Evolutionary conservation across 192 early-diverging fungal species (phyloP).

Genomic region (Pilaira anomala): DNA sequence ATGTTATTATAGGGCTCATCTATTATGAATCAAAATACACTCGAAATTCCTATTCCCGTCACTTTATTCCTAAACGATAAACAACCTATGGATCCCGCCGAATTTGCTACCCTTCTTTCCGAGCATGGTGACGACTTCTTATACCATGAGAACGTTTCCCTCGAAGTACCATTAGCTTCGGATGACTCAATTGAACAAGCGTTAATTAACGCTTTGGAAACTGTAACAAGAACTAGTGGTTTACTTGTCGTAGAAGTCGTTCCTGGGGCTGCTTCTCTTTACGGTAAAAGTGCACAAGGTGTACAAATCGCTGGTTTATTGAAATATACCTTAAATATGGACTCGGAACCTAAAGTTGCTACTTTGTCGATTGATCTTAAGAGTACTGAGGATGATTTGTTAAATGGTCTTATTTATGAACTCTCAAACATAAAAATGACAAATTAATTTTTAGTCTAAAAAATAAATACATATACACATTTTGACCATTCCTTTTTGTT

Average conservation of each 20-base stretch:
- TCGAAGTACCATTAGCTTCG: slow-evolving; percentile 28
- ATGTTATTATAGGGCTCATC: slow-evolving; percentile 7
- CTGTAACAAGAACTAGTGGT: slow-evolving; percentile 44
- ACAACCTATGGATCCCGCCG: slow-evolving; percentile 43
- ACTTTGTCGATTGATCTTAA: slow-evolving; percentile 53
- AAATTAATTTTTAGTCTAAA: background rate
- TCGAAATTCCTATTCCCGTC: slow-evolving; percentile 47
- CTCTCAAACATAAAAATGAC: background rate
- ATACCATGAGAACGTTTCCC: slow-evolving; percentile 39
- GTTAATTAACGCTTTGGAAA: slow-evolving; percentile 47
- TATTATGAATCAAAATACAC: slow-evolving; percentile 20
- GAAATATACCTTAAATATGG: slow-evolving; percentile 34
- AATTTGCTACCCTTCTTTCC: slow-evolving; percentile 44
- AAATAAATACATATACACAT: background rate
- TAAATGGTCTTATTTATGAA: slow-evolving; percentile 36
- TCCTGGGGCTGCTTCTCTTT: slow-evolving; percentile 56
- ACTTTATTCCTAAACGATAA: slow-evolving; percentile 43
- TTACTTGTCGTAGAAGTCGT: slow-evolving; percentile 56
- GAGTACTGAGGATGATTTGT: slow-evolving; percentile 52
- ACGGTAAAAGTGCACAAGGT: slow-evolving; percentile 54
- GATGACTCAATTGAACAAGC: slow-evolving; percentile 35
- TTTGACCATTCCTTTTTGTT: no score
- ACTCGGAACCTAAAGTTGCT: slow-evolving; percentile 26
- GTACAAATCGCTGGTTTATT: slow-evolving; percentile 55
- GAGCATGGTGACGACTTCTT: slow-evolving; percentile 46